Evolutionary conservation across 1,139 yeast species (phyloP), one percentile per base, ranked within the genome.

Genomic region (Diutina sp.): DNA sequence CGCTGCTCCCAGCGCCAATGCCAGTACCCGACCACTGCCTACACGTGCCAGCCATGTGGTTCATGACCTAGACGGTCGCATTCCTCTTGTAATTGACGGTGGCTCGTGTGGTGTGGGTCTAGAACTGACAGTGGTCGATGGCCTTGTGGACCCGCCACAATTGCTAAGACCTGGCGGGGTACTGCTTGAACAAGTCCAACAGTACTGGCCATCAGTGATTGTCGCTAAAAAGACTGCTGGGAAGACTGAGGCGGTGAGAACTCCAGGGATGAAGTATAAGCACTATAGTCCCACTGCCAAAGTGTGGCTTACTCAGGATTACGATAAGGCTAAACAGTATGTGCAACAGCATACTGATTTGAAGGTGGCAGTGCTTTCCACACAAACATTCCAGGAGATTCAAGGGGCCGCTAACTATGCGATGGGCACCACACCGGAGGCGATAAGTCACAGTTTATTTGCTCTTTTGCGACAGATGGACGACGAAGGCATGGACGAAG

Each of bases 1-100:
- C 51, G 99, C 99, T 0, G 99, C 99, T 0, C 99, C 99, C 0
- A 88, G 96, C 1, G 99, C 99, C 7, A 93, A 93, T 69, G 95
- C 97, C 2, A 90, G 97, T 1, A 93, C 99, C 0, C 75, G 90
- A 57, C 99, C 99, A 1, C 87, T 96, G 50, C 97, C 98, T 1
- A 93, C 99, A 0, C 66, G 78, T 51, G 99, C 99, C 1, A 71
- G 77, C 21, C 99, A 93, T 68, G 99, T 93, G 0, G 80, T 72
- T 61, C 82, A 83, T 62, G 99, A 93, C 66, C 70, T 93, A 55
- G 67, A 85, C 1, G 93, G 90, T 1, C 82, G 78, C 58, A 89
- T 93, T n/a, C 97, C 97, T 0, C 67, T 84, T 45, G 88, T 93
- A 57, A 64, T 93, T 29, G 99, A 93, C 66, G 99, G 98, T 14